phyloP scores from a whole-genome alignment of 495 filamentous ascomycete genomes.

The Cudoniella acicularis region DNA sequence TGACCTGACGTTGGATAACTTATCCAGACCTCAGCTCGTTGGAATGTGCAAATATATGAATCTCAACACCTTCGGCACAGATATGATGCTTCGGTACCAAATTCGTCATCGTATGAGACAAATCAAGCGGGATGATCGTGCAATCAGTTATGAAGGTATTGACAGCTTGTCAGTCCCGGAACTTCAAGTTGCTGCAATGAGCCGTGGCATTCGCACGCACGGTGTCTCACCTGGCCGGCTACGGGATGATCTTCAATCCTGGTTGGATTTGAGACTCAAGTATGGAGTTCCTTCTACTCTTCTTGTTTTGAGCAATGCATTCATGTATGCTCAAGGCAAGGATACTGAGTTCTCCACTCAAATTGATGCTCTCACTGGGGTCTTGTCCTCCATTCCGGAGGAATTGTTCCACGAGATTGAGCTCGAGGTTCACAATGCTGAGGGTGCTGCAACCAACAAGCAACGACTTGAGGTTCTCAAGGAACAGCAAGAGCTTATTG shows the following conservation, averaged over 20 bases:
- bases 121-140: constrained; percentile 95
- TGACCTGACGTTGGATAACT: constrained; percentile 93
- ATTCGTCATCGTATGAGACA: constrained; percentile 97
- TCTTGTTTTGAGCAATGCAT: constrained; percentile 93
- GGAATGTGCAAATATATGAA: constrained; percentile 99
- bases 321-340: constrained; percentile 91
- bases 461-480: constrained; percentile 98
- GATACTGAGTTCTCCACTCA: constrained; percentile 82
- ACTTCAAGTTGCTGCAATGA: constrained; percentile 85
- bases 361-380: constrained; percentile 88
- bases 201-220: constrained; percentile 87
- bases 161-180: constrained; percentile 90
- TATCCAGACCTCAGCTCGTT: constrained; percentile 92
- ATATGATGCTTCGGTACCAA: constrained; percentile 96
- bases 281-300: constrained; percentile 92
- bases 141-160: constrained; percentile 92
- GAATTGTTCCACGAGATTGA: constrained; percentile 99
- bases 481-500: constrained; percentile 97
- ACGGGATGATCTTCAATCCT: constrained; percentile 88
- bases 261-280: constrained; percentile 91
- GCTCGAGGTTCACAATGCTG: constrained; percentile 93
- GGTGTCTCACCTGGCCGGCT: constrained; percentile 82
- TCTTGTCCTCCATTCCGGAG: constrained; percentile 91
- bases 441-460: constrained; percentile 97
- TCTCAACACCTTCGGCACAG: constrained; percentile 92